Evolutionary conservation across 192 early-diverging fungal genomes (phyloP).

Genomic region (Coemansia sp.): DNA sequence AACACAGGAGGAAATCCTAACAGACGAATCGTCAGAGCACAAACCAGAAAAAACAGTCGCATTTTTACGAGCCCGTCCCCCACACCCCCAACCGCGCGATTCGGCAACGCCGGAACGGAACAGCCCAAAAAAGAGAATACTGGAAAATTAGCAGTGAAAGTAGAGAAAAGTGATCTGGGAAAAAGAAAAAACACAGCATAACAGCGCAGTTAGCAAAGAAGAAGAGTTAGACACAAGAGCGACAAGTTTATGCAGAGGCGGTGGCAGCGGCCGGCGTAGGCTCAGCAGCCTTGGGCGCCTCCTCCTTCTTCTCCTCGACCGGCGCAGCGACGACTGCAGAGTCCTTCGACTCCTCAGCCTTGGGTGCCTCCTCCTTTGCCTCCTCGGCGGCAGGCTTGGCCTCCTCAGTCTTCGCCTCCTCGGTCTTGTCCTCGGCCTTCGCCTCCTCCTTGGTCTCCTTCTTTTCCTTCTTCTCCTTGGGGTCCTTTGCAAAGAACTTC

Average conservation of each 20-base stretch:
- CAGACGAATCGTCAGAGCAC: background rate
- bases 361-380: conserved; percentile 12
- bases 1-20: background rate
- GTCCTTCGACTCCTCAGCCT: conserved; percentile 9
- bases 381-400: conserved; percentile 35
- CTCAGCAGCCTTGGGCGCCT: conserved; percentile 15
- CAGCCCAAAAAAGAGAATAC: background rate
- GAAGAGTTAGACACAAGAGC: conserved; percentile 11
- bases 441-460: conserved; percentile 20
- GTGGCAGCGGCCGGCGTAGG: conserved; percentile 27
- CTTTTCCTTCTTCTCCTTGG: background rate
- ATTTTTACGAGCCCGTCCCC: too few species aligned
- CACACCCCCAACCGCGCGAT: too few species aligned
- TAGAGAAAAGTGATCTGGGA: background rate
- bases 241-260: conserved; percentile 48
- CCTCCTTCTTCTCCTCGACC: conserved; percentile 6
- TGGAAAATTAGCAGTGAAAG: background rate
- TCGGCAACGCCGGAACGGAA: background rate
- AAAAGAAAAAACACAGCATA: background rate
- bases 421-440: conserved; percentile 17
- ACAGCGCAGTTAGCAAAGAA: too few species aligned
- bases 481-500: conserved; percentile 31
- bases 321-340: conserved; percentile 13
- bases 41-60: too few species aligned
- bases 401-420: conserved; percentile 17